Evolutionary conservation across 805 yeast species (phyloP).

Genomic region (Kurtzmaniella cleridarum): DNA sequence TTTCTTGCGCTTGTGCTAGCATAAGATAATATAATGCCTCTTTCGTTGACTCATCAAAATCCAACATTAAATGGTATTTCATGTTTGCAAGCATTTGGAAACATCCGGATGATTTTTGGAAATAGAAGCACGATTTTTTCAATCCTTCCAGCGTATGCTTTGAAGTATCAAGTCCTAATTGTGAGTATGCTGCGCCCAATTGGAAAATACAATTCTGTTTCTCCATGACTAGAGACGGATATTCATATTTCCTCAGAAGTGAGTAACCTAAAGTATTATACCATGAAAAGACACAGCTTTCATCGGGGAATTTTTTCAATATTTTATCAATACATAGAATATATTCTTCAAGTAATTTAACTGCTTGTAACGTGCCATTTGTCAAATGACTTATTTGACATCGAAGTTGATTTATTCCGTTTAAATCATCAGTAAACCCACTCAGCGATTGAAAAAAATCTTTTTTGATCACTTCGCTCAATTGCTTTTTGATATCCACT

Average conservation of each 20-base stretch:
- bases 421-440: conserved; percentile 24
- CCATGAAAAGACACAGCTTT: conserved; percentile 66
- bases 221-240: conserved; percentile 54
- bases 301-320: conserved; percentile 56
- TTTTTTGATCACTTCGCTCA: conserved; percentile 40
- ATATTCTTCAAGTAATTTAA: conserved; percentile 35
- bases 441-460: conserved; percentile 40
- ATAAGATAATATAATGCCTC: conserved; percentile 46
- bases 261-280: conserved; percentile 58
- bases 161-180: conserved; percentile 45
- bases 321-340: conserved; percentile 40
- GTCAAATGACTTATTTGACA: conserved; percentile 31
- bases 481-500: conserved; percentile 33
- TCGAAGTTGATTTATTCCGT: conserved; percentile 39
- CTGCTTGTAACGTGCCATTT: conserved; percentile 17
- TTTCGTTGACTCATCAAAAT: conserved; percentile 47
- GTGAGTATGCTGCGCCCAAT: conserved; percentile 59
- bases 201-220: conserved; percentile 60
- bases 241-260: conserved; percentile 41
- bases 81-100: conserved; percentile 27
- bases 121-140: conserved; percentile 56
- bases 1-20: conserved; percentile 86
- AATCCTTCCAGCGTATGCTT: conserved; percentile 47
- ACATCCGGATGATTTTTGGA: conserved; percentile 70
- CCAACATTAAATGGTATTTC: conserved; percentile 15